Evolutionary conservation across 139 green algal species (phyloP), one percentile per base, ranked within the genome.

Genomic region (Desmodesmus armatus): DNA sequence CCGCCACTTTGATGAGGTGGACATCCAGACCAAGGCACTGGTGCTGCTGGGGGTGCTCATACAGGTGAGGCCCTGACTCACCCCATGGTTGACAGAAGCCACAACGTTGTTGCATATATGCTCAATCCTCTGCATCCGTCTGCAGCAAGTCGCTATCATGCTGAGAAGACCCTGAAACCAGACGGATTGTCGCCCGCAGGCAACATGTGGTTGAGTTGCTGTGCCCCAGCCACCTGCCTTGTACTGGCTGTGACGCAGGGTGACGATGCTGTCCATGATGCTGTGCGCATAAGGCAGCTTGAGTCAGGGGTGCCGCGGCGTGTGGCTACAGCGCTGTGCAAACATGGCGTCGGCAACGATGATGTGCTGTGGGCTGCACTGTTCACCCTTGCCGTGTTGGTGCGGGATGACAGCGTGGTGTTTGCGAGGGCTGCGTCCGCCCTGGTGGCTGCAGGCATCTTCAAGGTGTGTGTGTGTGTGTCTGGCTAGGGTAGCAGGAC

Each of bases 1-100:
- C 23, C 5, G 40, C 2, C 89, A 94, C 79, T 77, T 21, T 0
- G 67, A 63, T 0, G 89, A 94, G 81, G 33, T 80, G 11, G 91
- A 95, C 73, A 85, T 95, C 1, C 90, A 94, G 41, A 88, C 88
- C 62, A 95, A 95, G 86, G 91, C 82, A 7, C 70, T 95, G 7
- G 86, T 95, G 44, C 83, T 93, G 84, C 84, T 95, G 71, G 92
- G 92, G 1, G 90, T 95, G 81, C 80, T 95, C 17, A 83, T 87
- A 65, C 91, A 94, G 91, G 91, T 88, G 47, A 27, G 83, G 29
- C 13, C 13, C 47, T 58, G n/a, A n/a, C 21, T 11, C 60, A 69
- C 6, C 15, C 33, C 21, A 69, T 11, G 60, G 21, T 2, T 43
- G 63, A 9, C 6, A 23, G 17, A 9, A 43, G 63, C 13, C 6